Base-by-base conservation (phyloP, 2,329 filamentous ascomycete genomes). In the Gremmenia infestans region DNA sequence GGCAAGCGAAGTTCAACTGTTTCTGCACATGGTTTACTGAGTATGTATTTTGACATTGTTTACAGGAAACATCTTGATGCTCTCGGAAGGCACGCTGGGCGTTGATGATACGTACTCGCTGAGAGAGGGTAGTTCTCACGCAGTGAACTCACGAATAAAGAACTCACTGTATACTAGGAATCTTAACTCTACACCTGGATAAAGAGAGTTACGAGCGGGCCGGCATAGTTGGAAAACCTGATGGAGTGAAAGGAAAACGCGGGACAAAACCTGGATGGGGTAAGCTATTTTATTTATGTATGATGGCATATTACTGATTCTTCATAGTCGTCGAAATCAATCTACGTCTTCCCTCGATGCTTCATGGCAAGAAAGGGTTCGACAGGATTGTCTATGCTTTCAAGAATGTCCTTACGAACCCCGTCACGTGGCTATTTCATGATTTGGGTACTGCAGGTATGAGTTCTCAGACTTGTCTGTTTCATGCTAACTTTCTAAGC, bases 191-290 rank as follows among this genome's bases (percentile, higher is more conserved):
- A 64, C 88, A 90, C 64, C 78, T 97, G 25, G 87, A 91, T 60
- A 91, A 87, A 63, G 85, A 91, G 53, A 85, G 82, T 0, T 97
- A 92, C 71, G 91, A 97, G 71, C 81, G 86, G 48, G 85, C 87
- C 48, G 94, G 94, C 0, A 76, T 99, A 0, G 81, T 85, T 0
- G 93, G 93, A 1, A 85, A 84, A 60, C 80, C 88, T 17, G 74
- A 83, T 54, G 81, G 81, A 2, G 72, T 74, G 45, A 85, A 84
- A 62, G 82, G 82, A 6, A 77, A 76, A 57, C 75, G 82, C 19
- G 78, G 79, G 1, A 67, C 81, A 48, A 91, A 88, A 67, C 81
- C 85, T 53, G 79, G 89, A 72, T 97, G 88, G 80, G 70, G 90
- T 94, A 78, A 52, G 79, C 37, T 8, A 11, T 15, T 42, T 3